A percentile compares a stretch with the other conserved stretches of the same genome.
These are phyloP conservation scores for Talaromyces sp. DNA, from an alignment of 2,329 filamentous ascomycete genomes.

Conservation along the genomic window DNA sequence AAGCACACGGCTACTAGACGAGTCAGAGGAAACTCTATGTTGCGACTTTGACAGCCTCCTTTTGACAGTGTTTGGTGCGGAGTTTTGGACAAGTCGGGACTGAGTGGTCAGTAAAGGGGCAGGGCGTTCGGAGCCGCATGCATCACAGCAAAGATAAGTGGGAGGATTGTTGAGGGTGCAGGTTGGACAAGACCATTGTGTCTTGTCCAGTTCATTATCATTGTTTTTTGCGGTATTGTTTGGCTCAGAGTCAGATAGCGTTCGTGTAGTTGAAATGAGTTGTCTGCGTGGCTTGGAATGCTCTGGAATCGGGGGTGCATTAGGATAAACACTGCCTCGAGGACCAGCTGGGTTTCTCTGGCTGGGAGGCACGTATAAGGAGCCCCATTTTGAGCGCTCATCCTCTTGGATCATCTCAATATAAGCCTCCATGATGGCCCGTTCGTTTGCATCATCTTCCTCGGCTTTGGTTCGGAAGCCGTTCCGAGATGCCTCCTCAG, in stretches of 20 bases:
- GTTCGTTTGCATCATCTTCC: slow-evolving; percentile 83
- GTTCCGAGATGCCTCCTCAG: slow-evolving; percentile 62
- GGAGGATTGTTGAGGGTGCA: slow-evolving; percentile 61
- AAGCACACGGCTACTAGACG: slow-evolving; percentile 14
- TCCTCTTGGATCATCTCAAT: slow-evolving; percentile 86
- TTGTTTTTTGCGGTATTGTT: slow-evolving; percentile 18
- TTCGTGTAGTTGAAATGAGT: background rate
- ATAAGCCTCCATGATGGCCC: slow-evolving; percentile 77
- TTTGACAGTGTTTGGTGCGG: background rate
- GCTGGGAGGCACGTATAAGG: slow-evolving; percentile 50
- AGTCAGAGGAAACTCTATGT: slow-evolving; percentile 7
- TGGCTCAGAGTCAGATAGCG: slow-evolving; percentile 6
- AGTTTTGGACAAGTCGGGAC: slow-evolving; percentile 7
- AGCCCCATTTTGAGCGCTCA: slow-evolving; percentile 56
- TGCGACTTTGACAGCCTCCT: slow-evolving; percentile 1
- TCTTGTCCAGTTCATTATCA: slow-evolving; percentile 30
- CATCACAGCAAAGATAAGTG: slow-evolving; percentile 58
- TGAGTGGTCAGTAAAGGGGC: slow-evolving; percentile 31
- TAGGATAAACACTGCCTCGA: slow-evolving; percentile 31
- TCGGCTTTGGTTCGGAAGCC: slow-evolving; percentile 81
- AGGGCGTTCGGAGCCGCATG: slow-evolving; percentile 54
- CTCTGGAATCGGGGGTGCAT: slow-evolving; percentile 29
- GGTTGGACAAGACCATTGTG: slow-evolving; percentile 54
- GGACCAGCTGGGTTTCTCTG: slow-evolving; percentile 50
- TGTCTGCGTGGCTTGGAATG: slow-evolving; percentile 15